Evolutionary conservation across 306 rosid genomes (phyloP), one percentile per base, ranked within the genome.

Genomic region (Gillenia trifoliata): DNA sequence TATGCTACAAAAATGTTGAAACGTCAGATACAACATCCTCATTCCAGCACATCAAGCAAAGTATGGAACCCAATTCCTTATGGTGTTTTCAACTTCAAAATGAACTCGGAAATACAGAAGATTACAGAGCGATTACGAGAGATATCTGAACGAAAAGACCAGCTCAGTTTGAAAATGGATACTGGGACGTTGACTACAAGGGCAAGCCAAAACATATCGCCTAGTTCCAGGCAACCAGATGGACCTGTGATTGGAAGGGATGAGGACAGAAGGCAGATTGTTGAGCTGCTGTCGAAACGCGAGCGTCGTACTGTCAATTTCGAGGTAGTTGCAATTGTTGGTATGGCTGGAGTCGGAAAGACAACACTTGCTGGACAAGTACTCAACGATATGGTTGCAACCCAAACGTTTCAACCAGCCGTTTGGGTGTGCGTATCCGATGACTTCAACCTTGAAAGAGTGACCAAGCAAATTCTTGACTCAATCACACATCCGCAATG

Each of bases 181-280:
- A 59, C 1, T 3, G 34, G 30, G 56, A 12, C 23, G 2, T n/a
- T 17, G 11, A 17, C 11, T 55, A 15, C 15, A 4, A 16, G 11
- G 67, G 50, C 28, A 25, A 20, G 43, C 20, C 45, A 54, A 23
- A 15, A 1, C 11, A 6, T 34, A 5, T 45, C 78, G 11, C 47
- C 60, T 7, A 49, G 75, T 72, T 67, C 68, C 6, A 7, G 34
- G 40, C 5, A 19, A 17, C 25, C 50, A 5, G 54, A 43, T 29
- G 36, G 63, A 19, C 52, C 70, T 49, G 43, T 81, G 60, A 66
- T 72, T 73, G 85, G 81, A 33, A 77, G 81, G 62, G 81, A 81
- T 0, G 41, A 2, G 0, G 81, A 81, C 6, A 72, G 50, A 33
- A 16, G 30, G 30, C 30, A 3, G 40, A 17, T 77, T 1, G 11